phyloP scores from a whole-genome alignment of 1,284 basidiomycete genomes.

The Cryptococcus hybrid region DNA sequence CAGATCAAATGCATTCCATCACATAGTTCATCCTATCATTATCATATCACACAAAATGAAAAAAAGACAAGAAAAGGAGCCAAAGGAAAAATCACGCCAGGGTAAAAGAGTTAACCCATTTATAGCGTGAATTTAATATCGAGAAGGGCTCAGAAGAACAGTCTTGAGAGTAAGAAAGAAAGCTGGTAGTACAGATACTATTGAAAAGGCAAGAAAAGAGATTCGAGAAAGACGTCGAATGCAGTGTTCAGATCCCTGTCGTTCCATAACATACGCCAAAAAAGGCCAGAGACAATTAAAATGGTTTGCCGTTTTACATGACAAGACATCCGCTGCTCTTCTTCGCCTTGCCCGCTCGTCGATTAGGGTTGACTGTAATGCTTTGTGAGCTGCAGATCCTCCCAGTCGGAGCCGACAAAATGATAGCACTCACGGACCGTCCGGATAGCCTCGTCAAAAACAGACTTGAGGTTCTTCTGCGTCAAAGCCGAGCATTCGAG shows the following conservation, averaged over 20 bases:
- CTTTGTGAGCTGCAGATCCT: neutral
- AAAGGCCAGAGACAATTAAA: too few species aligned
- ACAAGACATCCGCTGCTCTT: conserved; percentile 37
- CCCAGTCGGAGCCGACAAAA: neutral
- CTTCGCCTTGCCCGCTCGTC: conserved; percentile 41
- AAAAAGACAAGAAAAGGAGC: neutral
- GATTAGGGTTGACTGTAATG: conserved; percentile 43
- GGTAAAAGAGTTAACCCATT: neutral
- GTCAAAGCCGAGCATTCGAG: conserved; percentile 68
- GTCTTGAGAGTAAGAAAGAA: neutral
- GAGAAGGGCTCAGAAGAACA: neutral
- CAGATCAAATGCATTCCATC: neutral
- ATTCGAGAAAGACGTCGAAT: neutral
- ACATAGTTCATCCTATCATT: conserved; percentile 1
- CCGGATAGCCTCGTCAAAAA: conserved; percentile 91
- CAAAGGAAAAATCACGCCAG: neutral
- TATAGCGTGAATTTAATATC: neutral
- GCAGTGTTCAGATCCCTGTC: too few species aligned
- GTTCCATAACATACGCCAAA: too few species aligned
- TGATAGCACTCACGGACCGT: conserved; percentile 60
- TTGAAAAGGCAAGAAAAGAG: neutral
- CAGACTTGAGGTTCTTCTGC: conserved; percentile 95
- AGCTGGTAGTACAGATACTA: conserved; percentile 6
- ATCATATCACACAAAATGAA: neutral
- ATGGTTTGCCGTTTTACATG: conserved; percentile 27